phyloP scores from a whole-genome alignment of 257 asterid genomes.

The Solanum peruvianum region DNA sequence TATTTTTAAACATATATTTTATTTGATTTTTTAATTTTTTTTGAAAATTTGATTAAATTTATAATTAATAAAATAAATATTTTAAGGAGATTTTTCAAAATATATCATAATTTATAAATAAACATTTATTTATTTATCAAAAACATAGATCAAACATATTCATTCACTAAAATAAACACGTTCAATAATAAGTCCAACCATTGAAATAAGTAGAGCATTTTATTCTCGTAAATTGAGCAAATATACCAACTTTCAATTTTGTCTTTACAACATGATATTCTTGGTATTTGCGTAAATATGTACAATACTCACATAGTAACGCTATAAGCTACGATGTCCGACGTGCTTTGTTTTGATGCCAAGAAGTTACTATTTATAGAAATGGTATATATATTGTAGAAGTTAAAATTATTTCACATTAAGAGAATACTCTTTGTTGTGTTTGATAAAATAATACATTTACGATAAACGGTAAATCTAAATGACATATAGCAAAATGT shows the following conservation, averaged over 20 bases:
- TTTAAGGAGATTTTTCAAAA: not conserved
- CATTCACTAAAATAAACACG: not conserved
- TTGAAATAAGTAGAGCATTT: not conserved
- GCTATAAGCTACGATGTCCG: not conserved
- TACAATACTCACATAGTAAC: not conserved
- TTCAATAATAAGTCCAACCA: not conserved
- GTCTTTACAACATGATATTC: no score
- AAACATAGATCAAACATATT: not conserved
- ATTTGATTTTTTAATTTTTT: not conserved
- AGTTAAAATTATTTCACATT: not conserved
- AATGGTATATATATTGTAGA: not conserved
- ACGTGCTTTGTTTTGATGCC: not conserved
- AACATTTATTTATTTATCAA: not conserved
- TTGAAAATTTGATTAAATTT: not conserved
- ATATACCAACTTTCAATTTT: no score
- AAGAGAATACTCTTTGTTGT: not conserved
- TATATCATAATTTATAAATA: not conserved
- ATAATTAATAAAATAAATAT: not conserved
- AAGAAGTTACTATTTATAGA: not conserved
- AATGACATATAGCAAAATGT: not conserved
- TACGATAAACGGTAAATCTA: not conserved
- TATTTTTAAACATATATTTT: not conserved
- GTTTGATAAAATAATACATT: not conserved
- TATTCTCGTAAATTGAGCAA: no score
- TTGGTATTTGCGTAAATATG: not conserved